These are phyloP conservation scores for Ilyonectria destructans DNA, from an alignment of 2,329 filamentous ascomycete genomes.

Conservation along the genomic window DNA sequence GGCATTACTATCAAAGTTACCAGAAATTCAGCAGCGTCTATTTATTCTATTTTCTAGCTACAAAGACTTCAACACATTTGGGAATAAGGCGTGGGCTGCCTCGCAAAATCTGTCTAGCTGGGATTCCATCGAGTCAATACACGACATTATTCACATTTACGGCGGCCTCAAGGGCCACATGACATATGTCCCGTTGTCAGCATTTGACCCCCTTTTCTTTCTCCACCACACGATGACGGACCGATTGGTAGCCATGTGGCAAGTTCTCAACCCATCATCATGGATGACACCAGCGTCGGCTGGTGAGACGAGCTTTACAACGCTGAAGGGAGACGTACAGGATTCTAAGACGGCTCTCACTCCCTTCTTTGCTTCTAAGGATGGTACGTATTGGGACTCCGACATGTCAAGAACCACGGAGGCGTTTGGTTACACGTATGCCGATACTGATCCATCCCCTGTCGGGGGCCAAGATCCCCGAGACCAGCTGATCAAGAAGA, in stretches of 20 bases:
- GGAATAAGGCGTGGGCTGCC: slow-evolving; percentile 77
- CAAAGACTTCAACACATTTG: slow-evolving; percentile 77
- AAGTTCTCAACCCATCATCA: slow-evolving; percentile 78
- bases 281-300: slow-evolving; percentile 74
- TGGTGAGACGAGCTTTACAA: slow-evolving; percentile 75
- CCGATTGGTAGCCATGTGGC: slow-evolving; percentile 84
- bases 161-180: slow-evolving; percentile 77
- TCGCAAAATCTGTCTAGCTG: slow-evolving; percentile 64
- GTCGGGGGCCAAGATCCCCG: slow-evolving; percentile 48
- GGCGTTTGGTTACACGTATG: slow-evolving; percentile 82
- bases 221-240: slow-evolving; percentile 85
- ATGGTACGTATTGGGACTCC: slow-evolving; percentile 79
- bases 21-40: slow-evolving; percentile 74
- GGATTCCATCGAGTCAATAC: slow-evolving; percentile 78
- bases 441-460: slow-evolving; percentile 65
- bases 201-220: slow-evolving; percentile 87
- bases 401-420: slow-evolving; percentile 72
- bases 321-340: slow-evolving; percentile 67
- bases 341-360: slow-evolving; percentile 72
- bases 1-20: slow-evolving; percentile 62
- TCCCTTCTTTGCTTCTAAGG: slow-evolving; percentile 75
- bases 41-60: slow-evolving; percentile 80
- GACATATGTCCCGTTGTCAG: slow-evolving; percentile 79
- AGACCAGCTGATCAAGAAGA: slow-evolving; percentile 56
- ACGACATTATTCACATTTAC: slow-evolving; percentile 75